phyloP scores from a whole-genome alignment of 139 green algal genomes.

The Tetraselmis striata region DNA sequence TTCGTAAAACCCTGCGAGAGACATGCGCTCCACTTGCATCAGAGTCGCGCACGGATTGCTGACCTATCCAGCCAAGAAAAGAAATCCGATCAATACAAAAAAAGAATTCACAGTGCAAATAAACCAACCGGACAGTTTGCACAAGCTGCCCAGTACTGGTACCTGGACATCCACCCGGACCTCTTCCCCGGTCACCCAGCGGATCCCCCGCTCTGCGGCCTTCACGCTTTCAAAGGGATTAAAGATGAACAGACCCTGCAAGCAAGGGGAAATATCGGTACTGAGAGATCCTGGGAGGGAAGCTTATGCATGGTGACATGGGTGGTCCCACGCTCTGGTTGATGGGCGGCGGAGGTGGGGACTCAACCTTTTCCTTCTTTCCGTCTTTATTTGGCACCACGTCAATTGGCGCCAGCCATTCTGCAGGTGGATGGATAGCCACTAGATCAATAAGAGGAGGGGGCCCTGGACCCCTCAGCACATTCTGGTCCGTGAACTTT shows the following conservation, averaged over 20 bases:
- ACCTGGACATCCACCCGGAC: not conserved
- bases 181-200: not conserved
- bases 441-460: not conserved
- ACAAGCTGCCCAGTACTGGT: no score
- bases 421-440: not conserved
- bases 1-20: not conserved
- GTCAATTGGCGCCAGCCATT: not conserved
- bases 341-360: no score
- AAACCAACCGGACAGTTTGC: no score
- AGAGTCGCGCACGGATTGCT: not conserved
- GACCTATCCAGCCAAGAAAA: no score
- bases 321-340: no score
- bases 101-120: no score
- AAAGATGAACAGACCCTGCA: not conserved
- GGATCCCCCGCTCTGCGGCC: not conserved
- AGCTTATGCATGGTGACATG: no score
- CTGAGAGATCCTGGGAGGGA: no score
- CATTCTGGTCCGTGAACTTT: not conserved
- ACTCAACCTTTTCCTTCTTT: not conserved
- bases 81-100: no score
- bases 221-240: not conserved
- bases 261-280: not conserved
- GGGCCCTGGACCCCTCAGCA: not conserved
- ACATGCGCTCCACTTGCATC: not conserved
- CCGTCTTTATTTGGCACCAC: not conserved